Base-by-base conservation (phyloP, 108 stramenopile genomes). In the Aureococcus anophagefferens region DNA sequence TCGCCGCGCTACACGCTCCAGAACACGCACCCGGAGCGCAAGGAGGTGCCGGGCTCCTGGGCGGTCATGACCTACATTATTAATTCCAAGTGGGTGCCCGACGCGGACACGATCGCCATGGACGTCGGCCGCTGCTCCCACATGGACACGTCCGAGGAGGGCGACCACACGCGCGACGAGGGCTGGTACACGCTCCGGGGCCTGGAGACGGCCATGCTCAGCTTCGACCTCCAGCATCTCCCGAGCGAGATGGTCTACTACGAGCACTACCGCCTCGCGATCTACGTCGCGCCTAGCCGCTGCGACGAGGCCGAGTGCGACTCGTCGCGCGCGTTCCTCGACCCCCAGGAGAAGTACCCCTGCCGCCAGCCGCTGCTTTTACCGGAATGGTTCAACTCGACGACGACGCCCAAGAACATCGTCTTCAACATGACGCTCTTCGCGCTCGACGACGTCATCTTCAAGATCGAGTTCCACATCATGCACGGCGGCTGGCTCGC, bases 401-500 rank as follows among this genome's bases (percentile, higher is more conserved):
- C 46, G 29, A 65, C 40, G 17, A 69, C 89, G 46, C 74, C 72
- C 34, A 91, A 93, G 76, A 72, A 85, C 70, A 76, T 81, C 40
- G 35, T 70, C 4, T 64, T 91, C 62, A 89, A 90, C 66, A 75
- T 93, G 46, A 86, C 89, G 18, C 34, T 93, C 33, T 59, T 83
- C 25, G 84, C 90, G 5, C 65, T 93, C 70, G 91, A 93, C 68
- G 91, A 93, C 77, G 68, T 85, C 30, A 67, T 86, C 30, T 74
- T 93, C 59, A 81, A 84, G 67, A 82, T 90, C 64, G 86, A 90
- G 76, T 63, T 91, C 34, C 91, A 93, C 51, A 74, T 93, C 32
- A 62, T 89, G 63, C 63, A 90, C 82, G 91, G 91, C 34, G 67
- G 89, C 45, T 88, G 71, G 31, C 59, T 79, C 21, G 77, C 90